A percentile compares a stretch with the other conserved stretches of the same genome.
These are phyloP conservation scores for Fusarium sp. DNA, from an alignment of 2,329 filamentous ascomycete species.

Conservation along the genomic window DNA sequence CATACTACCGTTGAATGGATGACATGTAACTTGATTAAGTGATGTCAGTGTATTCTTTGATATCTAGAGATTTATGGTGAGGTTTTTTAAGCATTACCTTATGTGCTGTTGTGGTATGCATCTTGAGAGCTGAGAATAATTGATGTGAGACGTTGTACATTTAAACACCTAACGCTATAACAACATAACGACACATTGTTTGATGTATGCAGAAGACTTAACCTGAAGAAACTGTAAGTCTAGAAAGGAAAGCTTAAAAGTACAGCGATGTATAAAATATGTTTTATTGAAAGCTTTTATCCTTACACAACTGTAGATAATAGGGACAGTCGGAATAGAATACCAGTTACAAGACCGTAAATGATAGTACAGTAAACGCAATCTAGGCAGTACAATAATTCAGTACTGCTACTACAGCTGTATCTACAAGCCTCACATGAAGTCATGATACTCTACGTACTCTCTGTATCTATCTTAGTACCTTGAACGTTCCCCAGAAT, in stretches of 20 bases:
- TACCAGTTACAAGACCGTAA: not conserved
- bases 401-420: not conserved
- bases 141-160: not conserved
- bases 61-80: not conserved
- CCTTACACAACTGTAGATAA: not conserved
- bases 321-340: not conserved
- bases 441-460: not conserved
- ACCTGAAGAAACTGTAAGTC: not conserved
- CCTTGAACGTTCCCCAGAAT: constrained; percentile 25
- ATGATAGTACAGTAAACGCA: not conserved
- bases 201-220: not conserved
- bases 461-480: not conserved
- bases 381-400: not conserved
- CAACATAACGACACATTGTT: not conserved
- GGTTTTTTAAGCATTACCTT: not conserved
- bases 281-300: not conserved
- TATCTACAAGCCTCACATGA: not conserved
- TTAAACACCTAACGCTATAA: not conserved
- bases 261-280: not conserved
- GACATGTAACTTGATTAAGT: not conserved
- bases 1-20: not conserved
- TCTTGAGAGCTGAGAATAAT: not conserved
- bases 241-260: not conserved
- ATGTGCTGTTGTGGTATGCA: not conserved
- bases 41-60: not conserved